Evolutionary conservation across 164 flowering plant species (phyloP).

Genomic region (Liquidambar formosana): DNA sequence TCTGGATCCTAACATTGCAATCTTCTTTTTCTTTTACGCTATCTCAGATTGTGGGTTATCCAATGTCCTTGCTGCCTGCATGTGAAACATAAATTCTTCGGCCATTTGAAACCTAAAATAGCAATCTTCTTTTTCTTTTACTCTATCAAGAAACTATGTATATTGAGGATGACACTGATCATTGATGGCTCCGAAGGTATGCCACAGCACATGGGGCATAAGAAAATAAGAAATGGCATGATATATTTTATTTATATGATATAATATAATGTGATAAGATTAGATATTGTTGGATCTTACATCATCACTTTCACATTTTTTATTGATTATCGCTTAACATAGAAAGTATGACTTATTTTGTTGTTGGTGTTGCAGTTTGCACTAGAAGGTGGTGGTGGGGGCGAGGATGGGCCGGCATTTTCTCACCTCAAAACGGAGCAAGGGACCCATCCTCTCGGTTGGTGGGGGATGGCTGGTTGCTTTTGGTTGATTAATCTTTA

Average conservation of each 20-base stretch:
- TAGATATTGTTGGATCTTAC: conserved; percentile 1
- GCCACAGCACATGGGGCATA: too few species aligned
- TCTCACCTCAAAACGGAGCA: background rate
- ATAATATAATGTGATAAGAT: conserved; percentile 11
- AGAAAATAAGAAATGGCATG: conserved; percentile 1
- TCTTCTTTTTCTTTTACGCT: too few species aligned
- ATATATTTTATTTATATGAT: conserved; percentile 8
- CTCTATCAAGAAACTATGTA: too few species aligned
- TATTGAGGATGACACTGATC: too few species aligned
- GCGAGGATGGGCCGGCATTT: background rate
- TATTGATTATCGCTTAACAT: background rate
- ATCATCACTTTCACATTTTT: background rate
- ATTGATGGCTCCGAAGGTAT: too few species aligned
- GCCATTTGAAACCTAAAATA: too few species aligned
- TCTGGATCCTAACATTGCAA: too few species aligned
- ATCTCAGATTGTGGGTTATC: too few species aligned
- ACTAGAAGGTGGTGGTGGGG: conserved; percentile 2
- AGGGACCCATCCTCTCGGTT: background rate
- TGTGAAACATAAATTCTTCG: background rate
- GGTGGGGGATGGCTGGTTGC: background rate
- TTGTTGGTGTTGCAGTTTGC: background rate
- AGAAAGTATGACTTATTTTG: background rate
- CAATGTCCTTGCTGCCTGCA: background rate
- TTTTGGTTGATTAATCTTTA: background rate
- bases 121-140: too few species aligned